phyloP scores from a whole-genome alignment of 805 yeast genomes.

The Tetrapisispora arboricola region DNA sequence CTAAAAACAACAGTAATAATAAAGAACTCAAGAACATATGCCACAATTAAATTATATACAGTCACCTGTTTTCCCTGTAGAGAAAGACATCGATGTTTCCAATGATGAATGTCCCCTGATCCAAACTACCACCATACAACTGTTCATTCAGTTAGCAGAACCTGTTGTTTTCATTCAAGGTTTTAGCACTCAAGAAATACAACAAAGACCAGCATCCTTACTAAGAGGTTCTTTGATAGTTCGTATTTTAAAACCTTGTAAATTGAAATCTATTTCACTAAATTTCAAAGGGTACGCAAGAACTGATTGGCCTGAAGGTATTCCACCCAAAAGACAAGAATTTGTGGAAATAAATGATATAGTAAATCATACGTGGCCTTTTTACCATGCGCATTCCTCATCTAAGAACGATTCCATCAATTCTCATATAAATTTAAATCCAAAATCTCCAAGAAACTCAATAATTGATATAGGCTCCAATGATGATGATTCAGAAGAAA shows the following conservation, averaged over 20 bases:
- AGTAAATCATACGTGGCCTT: slow-evolving; percentile 84
- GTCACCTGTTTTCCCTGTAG: slow-evolving; percentile 41
- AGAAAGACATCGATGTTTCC: slow-evolving; percentile 40
- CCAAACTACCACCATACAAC: slow-evolving; percentile 53
- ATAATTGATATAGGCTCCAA: neutral
- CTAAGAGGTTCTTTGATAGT: slow-evolving; percentile 71
- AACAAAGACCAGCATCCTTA: slow-evolving; percentile 62
- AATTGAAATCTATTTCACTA: slow-evolving; percentile 53
- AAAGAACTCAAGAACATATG: neutral
- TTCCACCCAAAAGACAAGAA: slow-evolving; percentile 75
- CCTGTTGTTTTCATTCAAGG: slow-evolving; percentile 75
- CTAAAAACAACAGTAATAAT: too few species aligned
- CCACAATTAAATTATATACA: slow-evolving; percentile 15
- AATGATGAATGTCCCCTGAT: slow-evolving; percentile 39
- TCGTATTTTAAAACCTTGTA: slow-evolving; percentile 60
- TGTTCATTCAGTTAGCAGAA: slow-evolving; percentile 72
- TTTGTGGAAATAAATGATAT: slow-evolving; percentile 56
- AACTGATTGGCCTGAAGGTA: slow-evolving; percentile 98
- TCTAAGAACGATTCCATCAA: slow-evolving; percentile 11
- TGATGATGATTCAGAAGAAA: neutral
- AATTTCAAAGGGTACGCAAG: slow-evolving; percentile 57
- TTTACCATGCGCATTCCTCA: slow-evolving; percentile 37
- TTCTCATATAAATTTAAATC: neutral
- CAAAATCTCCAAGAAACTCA: neutral
- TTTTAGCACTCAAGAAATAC: slow-evolving; percentile 53